Percentiles rank a stretch among this genome's conserved stretches.
Conservation (phyloP, 1,284 basidiomycete species). For the Veloporphyrellus conicus region DNA sequence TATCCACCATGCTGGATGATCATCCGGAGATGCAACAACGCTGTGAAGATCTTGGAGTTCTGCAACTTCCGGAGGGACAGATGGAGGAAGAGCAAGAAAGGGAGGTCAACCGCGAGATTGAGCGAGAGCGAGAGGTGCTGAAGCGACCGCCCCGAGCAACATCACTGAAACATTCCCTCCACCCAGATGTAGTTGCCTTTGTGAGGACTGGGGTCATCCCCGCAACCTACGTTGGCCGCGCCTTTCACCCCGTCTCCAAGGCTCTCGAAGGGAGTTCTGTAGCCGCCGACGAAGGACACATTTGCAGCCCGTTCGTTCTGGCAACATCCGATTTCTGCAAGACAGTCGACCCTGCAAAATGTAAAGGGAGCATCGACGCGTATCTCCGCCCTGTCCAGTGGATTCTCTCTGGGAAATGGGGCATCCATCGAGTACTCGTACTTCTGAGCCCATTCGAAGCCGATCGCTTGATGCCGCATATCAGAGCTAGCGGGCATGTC, state of each 20-base stretch:
- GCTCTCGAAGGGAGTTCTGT: conserved; percentile 4
- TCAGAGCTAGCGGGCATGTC: not conserved
- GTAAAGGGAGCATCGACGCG: conserved; percentile 11
- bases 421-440: conserved; percentile 24
- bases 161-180: conserved; percentile 12
- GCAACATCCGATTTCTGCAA: conserved; percentile 27
- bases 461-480: not conserved
- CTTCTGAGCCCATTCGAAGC: conserved; percentile 37
- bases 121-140: not conserved
- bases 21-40: not conserved
- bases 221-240: not conserved
- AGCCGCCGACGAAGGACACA: not conserved
- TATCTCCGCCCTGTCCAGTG: conserved; percentile 41
- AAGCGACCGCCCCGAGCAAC: not conserved
- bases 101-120: not conserved
- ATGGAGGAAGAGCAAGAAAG: not conserved
- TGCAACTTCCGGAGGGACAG: not conserved
- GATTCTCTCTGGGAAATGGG: conserved; percentile 30
- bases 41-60: not conserved
- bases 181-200: conserved; percentile 20
- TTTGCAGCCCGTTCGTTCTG: conserved; percentile 18
- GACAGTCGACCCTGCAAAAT: not conserved
- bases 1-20: not conserved
- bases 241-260: conserved; percentile 4
- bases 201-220: conserved; percentile 14